Base-by-base conservation (phyloP, 2,329 filamentous ascomycete genomes). In the Plenodomus tracheiphilus region DNA sequence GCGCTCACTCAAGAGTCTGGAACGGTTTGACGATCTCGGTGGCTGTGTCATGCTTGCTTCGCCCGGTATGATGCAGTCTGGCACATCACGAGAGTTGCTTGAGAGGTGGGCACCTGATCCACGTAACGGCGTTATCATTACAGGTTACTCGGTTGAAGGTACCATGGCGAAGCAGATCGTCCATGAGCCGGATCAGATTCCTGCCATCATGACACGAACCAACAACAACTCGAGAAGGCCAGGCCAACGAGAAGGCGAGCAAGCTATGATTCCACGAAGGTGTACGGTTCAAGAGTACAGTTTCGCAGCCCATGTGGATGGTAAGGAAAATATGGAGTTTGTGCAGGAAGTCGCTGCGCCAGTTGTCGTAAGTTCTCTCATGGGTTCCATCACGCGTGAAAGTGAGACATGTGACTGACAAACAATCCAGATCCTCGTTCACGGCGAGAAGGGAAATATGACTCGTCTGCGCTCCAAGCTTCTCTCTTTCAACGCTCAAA, bases 381-480 rank as follows among this genome's bases (percentile, higher is more conserved):
- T 20, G 4, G 10, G 8, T 10, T 19, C 36, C 17, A 25, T 15
- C 2, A 19, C 15, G n/a, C 52, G 25, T 10, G 51, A 9, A 18
- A 53, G 20, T 6, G 51, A 7, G 15, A 1, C 34, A 20, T 25
- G 38, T 61, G 46, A 59, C 43, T 17, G 32, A 45, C 25, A 10
- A 34, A 5, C 16, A 46, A 21, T 5, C 13, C 51, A 93, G 89
- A 97, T 99, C 51, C 83, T 99, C 25, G 94, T 99, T 2, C 94
- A 99, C 61, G 94, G 94, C 47, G 94, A 99, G 70, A 91, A 94
- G 64, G 91, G 96, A 69, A 96, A 97, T 69, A 97, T 97, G 91
- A 96, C 94, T 82, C 86, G 94, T 45, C 79, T 99, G 21, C 96
- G 96, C 72, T 97, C 92, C 2, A 95, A 96, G 68, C 81, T 99